Conservation (phyloP, 768 basidiomycete species). For the Tricholoma terreum region DNA sequence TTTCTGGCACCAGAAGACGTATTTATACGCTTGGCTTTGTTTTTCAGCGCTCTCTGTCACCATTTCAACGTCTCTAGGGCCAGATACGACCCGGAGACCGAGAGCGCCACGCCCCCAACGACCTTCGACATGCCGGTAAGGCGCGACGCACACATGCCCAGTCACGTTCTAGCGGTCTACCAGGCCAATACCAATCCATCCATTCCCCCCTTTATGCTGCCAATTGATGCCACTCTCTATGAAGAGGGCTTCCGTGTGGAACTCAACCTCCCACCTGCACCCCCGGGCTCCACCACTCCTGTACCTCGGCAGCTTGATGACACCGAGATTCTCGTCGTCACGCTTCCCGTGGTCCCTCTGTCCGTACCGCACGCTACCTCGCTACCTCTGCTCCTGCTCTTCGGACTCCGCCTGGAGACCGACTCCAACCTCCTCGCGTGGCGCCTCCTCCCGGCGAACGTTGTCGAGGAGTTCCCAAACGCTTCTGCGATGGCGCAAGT, state of each 20-base stretch:
- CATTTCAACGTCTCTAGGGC: constrained; percentile 40
- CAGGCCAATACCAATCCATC: constrained; percentile 24
- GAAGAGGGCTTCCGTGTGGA: constrained; percentile 34
- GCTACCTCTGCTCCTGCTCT: constrained; percentile 56
- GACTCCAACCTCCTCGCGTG: constrained; percentile 45
- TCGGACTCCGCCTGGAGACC: constrained; percentile 50
- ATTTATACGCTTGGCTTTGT: background rate
- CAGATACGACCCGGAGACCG: background rate
- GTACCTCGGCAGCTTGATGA: constrained; percentile 22
- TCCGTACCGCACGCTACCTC: constrained; percentile 53
- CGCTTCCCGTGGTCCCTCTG: constrained; percentile 50
- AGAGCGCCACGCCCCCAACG: constrained; percentile 31
- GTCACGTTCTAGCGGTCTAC: constrained; percentile 53
- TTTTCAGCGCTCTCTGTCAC: constrained; percentile 40
- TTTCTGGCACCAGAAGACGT: background rate
- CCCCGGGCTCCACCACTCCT: constrained; percentile 32
- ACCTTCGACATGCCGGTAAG: constrained; percentile 48
- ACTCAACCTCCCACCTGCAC: constrained; percentile 32
- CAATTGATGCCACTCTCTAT: constrained; percentile 50
- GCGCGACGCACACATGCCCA: constrained; percentile 47
- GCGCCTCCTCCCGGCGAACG: constrained; percentile 50
- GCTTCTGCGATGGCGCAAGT: constrained; percentile 53
- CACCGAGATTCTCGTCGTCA: constrained; percentile 32
- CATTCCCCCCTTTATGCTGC: constrained; percentile 43
- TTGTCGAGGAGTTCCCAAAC: constrained; percentile 62